phyloP scores from a whole-genome alignment of 2,329 filamentous ascomycete species.

The Penicillium sclerotiorum region DNA sequence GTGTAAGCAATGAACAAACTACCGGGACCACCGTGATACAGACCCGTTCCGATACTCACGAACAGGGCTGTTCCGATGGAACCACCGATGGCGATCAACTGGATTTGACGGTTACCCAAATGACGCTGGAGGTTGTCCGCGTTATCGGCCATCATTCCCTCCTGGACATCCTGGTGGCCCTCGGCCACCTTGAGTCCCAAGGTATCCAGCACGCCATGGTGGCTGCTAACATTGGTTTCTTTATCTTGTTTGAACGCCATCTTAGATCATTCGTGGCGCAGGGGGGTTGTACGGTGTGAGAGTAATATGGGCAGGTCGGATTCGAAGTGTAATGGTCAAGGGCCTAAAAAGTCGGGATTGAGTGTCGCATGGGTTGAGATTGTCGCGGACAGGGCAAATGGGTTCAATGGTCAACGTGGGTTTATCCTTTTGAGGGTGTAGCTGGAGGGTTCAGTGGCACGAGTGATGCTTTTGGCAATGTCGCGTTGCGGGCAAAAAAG shows the following conservation, averaged over 20 bases:
- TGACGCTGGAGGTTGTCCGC: slow-evolving; percentile 27
- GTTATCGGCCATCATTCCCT: slow-evolving; percentile 31
- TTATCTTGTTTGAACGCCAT: slow-evolving; percentile 22
- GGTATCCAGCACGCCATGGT: slow-evolving; percentile 12
- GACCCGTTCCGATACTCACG: slow-evolving; percentile 41
- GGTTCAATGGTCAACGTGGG: background rate
- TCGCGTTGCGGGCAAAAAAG: background rate
- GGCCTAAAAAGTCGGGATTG: too few relatives aligned
- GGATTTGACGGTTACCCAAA: slow-evolving; percentile 27
- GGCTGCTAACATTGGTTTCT: slow-evolving; percentile 5
- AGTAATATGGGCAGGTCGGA: background rate
- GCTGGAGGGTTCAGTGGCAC: too few relatives aligned
- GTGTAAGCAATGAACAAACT: slow-evolving; percentile 42
- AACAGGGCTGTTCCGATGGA: slow-evolving; percentile 44
- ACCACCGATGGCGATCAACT: slow-evolving; percentile 44
- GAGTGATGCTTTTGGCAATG: background rate
- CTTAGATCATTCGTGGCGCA: background rate
- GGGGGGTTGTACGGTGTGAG: background rate
- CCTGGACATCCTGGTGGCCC: slow-evolving; percentile 21
- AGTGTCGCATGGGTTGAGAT: slow-evolving; percentile 1
- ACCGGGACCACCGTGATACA: slow-evolving; percentile 42
- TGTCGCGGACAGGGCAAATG: background rate
- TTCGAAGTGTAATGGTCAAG: too few relatives aligned
- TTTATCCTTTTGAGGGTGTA: background rate
- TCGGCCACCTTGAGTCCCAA: slow-evolving; percentile 16